Evolutionary conservation across 805 yeast genomes (phyloP).

Genomic region (Saccharomycopsis sp.): DNA sequence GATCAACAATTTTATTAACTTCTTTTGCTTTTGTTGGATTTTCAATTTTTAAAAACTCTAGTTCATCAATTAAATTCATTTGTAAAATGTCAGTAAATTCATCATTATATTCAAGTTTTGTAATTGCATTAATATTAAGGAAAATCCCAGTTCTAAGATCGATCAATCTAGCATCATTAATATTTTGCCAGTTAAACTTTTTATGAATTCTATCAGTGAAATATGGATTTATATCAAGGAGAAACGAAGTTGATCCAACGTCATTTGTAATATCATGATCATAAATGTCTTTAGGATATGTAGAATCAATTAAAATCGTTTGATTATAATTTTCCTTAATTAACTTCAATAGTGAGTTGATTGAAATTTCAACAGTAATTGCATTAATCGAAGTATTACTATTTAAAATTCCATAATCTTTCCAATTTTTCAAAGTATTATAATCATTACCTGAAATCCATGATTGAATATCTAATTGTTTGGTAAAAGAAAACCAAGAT

Average conservation of each 20-base stretch:
- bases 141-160: conserved; percentile 39
- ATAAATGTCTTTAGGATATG: not conserved
- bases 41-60: not conserved
- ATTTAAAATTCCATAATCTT: not conserved
- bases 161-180: conserved; percentile 33
- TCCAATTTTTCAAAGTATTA: conserved; percentile 1
- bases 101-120: not conserved
- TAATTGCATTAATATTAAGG: conserved; percentile 36
- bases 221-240: conserved; percentile 2
- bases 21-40: not conserved
- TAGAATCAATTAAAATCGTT: not conserved
- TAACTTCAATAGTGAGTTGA: not conserved
- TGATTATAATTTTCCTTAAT: conserved; percentile 1
- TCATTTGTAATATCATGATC: not conserved
- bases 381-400: not conserved
- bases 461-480: not conserved
- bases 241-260: conserved; percentile 1
- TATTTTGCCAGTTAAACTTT: conserved; percentile 22
- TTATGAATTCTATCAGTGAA: not conserved
- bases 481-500: not conserved
- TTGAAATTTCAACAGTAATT: conserved; percentile 2
- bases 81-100: not conserved
- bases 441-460: conserved; percentile 3
- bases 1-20: not conserved
- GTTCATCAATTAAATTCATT: not conserved